Conservation (phyloP, 495 filamentous ascomycete genomes). For the Darksidea phi region DNA sequence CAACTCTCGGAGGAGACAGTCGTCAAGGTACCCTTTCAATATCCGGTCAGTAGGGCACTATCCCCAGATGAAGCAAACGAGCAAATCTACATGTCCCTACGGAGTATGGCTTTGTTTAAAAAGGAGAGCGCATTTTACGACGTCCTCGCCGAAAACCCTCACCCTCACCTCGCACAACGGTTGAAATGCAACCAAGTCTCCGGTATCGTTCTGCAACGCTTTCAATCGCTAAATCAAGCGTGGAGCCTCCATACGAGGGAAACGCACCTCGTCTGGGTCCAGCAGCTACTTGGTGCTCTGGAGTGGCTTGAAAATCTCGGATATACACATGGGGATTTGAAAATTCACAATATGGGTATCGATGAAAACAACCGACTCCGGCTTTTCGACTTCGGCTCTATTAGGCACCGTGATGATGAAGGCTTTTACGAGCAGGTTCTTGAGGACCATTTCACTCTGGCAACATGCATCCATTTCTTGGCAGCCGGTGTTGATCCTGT, state of each 20-base stretch:
- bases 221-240: not conserved
- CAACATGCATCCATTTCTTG: not conserved
- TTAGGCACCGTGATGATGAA: not conserved
- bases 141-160: not conserved
- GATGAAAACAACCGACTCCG: not conserved
- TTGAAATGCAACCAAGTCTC: not conserved
- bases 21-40: not conserved
- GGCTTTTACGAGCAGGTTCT: not conserved
- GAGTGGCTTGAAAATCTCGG: not conserved
- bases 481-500: not conserved
- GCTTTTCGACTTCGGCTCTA: constrained; percentile 7
- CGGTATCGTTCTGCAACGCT: not conserved
- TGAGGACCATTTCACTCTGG: not conserved
- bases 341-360: no score
- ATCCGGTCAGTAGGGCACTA: not conserved
- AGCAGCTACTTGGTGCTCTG: not conserved
- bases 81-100: not conserved
- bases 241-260: not conserved
- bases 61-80: not conserved
- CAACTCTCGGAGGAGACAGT: not conserved
- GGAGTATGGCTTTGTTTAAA: not conserved
- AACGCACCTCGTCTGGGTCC: not conserved
- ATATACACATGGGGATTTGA: not conserved
- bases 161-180: not conserved
- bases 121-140: not conserved